Evolutionary conservation across 2,329 filamentous ascomycete species (phyloP).

Genomic region (Penicillium sp.): DNA sequence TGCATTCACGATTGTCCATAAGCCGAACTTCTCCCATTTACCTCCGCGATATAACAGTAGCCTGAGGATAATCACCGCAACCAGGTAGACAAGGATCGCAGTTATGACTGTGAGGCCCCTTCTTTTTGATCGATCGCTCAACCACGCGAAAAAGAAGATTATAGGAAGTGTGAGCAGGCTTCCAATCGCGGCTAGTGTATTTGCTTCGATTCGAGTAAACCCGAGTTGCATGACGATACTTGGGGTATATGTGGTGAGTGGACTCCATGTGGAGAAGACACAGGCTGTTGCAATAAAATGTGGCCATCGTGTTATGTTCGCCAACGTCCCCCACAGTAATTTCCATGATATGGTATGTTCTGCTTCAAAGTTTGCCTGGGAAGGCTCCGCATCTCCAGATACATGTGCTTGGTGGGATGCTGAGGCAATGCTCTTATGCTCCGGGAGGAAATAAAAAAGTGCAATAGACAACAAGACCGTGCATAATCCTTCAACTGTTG

Average conservation of each 20-base stretch:
- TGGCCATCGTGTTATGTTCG: slow-evolving; percentile 48
- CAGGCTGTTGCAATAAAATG: slow-evolving; percentile 50
- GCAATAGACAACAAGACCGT: background rate
- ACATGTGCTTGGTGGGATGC: no score
- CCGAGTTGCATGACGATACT: slow-evolving; percentile 40
- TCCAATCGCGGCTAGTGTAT: slow-evolving; percentile 45
- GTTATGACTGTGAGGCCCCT: slow-evolving; percentile 46
- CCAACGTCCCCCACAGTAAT: slow-evolving; percentile 45
- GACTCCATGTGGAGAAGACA: slow-evolving; percentile 53
- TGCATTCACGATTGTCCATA: slow-evolving; percentile 52
- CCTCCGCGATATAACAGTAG: slow-evolving; percentile 44
- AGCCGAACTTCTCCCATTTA: slow-evolving; percentile 49
- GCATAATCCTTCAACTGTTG: background rate
- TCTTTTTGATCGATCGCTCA: slow-evolving; percentile 48
- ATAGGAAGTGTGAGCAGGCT: slow-evolving; percentile 47
- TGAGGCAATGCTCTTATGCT: background rate
- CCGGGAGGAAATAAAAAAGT: background rate
- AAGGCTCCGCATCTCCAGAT: background rate
- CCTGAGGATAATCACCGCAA: slow-evolving; percentile 44
- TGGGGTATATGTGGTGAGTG: slow-evolving; percentile 52
- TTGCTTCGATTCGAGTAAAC: slow-evolving; percentile 47
- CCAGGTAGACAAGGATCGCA: slow-evolving; percentile 47
- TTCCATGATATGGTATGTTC: slow-evolving; percentile 37
- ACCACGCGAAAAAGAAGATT: slow-evolving; percentile 49
- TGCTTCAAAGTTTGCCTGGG: slow-evolving; percentile 27